Percentiles rank a stretch among this genome's conserved stretches.
Conservation (phyloP, 345 rosid genomes). For the Eucalyptus marginata region DNA sequence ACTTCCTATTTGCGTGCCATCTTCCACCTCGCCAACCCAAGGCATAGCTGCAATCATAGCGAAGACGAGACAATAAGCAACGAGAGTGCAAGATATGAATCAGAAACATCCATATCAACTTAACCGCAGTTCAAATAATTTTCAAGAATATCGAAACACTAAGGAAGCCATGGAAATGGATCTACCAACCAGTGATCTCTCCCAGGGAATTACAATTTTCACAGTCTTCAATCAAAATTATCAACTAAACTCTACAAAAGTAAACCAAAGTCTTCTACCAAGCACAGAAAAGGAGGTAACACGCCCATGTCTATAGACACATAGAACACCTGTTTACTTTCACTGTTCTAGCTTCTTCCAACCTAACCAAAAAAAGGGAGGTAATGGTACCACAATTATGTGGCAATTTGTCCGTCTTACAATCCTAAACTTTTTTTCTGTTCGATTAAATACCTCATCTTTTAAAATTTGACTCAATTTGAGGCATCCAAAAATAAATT, state of each 20-base stretch:
- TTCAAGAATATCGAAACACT: not conserved
- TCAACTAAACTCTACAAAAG: not conserved
- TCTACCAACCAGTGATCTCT: not conserved
- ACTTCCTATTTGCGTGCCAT: constrained; percentile 84
- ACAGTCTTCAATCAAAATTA: not conserved
- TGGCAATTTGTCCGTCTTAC: not conserved
- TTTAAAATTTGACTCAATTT: not conserved
- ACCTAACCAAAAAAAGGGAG: not conserved
- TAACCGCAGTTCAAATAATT: not conserved
- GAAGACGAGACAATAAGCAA: not conserved
- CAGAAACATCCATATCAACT: not conserved
- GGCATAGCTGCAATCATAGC: constrained; percentile 47
- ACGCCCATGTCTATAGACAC: not conserved
- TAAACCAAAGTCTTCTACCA: not conserved
- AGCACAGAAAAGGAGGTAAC: not conserved
- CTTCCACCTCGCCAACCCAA: constrained; percentile 94
- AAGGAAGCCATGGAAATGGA: not conserved
- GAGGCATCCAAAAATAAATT: not conserved
- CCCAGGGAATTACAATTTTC: not conserved
- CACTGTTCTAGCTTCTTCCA: not conserved
- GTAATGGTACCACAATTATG: not conserved
- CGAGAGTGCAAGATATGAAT: not conserved
- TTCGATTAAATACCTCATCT: not conserved
- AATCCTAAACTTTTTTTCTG: not conserved
- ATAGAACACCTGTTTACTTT: not conserved